Evolutionary conservation across 164 flowering plant species (phyloP).

Genomic region (Amborella trichopoda): DNA sequence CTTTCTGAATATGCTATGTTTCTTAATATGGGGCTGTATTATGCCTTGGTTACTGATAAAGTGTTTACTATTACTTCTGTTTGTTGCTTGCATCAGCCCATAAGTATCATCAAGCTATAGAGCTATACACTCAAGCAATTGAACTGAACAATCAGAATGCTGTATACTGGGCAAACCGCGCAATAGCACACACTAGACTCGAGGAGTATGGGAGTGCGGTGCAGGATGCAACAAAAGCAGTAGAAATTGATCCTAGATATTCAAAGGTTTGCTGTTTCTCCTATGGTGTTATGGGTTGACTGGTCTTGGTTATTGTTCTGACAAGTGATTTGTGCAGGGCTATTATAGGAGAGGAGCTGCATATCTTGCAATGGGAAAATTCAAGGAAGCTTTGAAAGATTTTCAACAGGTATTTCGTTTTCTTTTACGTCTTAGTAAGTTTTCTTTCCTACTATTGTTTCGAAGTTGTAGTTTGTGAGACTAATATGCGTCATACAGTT

Average conservation of each 20-base stretch:
- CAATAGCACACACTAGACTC: conserved; percentile 84
- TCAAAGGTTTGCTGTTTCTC: conserved; percentile 49
- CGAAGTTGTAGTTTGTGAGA: no score
- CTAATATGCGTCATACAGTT: no score
- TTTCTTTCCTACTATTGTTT: no score
- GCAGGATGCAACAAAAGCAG: conserved; percentile 85
- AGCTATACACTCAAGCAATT: conserved; percentile 76
- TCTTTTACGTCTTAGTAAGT: no score
- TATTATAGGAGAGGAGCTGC: conserved; percentile 97
- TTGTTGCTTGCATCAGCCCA: conserved; percentile 39
- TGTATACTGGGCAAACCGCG: conserved; percentile 94
- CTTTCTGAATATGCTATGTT: background rate
- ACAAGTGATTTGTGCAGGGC: conserved; percentile 37
- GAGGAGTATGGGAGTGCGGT: conserved; percentile 98
- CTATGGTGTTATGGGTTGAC: background rate
- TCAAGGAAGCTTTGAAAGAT: conserved; percentile 95
- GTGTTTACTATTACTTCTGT: background rate
- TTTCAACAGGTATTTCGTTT: conserved; percentile 98
- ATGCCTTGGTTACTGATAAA: background rate
- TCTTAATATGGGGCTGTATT: background rate
- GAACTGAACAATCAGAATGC: conserved; percentile 61
- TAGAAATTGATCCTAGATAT: conserved; percentile 84
- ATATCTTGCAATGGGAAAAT: conserved; percentile 93
- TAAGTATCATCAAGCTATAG: conserved; percentile 76
- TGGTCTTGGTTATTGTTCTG: background rate